Evolutionary conservation across 2,329 filamentous ascomycete genomes (phyloP).

Genomic region (Aureobasidium vineae): DNA sequence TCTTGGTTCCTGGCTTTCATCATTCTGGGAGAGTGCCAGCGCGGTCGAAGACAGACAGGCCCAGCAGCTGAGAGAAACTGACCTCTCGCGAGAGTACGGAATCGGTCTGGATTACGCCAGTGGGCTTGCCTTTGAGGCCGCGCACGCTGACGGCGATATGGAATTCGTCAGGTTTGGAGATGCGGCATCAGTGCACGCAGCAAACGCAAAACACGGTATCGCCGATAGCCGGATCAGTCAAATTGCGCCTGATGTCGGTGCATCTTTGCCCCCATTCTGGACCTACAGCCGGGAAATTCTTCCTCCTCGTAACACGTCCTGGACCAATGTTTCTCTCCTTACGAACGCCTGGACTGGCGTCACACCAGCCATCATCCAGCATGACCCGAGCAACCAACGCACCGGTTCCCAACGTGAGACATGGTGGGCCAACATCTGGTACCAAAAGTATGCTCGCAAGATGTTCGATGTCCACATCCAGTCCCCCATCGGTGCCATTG

Average conservation of each 20-base stretch:
- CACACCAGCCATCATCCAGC: slow-evolving; percentile 28
- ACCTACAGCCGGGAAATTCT: slow-evolving; percentile 27
- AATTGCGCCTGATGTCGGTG: slow-evolving; percentile 31
- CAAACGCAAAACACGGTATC: slow-evolving; percentile 27
- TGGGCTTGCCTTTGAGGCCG: slow-evolving; percentile 33
- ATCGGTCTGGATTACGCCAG: slow-evolving; percentile 36
- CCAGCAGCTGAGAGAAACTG: slow-evolving; percentile 10
- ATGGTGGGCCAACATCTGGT: slow-evolving; percentile 29
- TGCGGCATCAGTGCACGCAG: slow-evolving; percentile 27
- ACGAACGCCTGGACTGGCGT: slow-evolving; percentile 29
- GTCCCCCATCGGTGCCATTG: slow-evolving; percentile 31
- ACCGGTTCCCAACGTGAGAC: slow-evolving; percentile 2
- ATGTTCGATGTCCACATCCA: slow-evolving; percentile 29
- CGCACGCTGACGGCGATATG: slow-evolving; percentile 34
- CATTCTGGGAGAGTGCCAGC: background rate
- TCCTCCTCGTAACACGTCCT: slow-evolving; percentile 25
- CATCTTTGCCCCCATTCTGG: slow-evolving; percentile 29
- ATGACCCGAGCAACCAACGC: slow-evolving; percentile 19
- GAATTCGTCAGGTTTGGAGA: slow-evolving; percentile 33
- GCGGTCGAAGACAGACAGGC: slow-evolving; percentile 2
- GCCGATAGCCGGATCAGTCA: slow-evolving; percentile 26
- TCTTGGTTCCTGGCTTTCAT: background rate
- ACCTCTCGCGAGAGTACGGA: slow-evolving; percentile 41
- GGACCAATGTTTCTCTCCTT: slow-evolving; percentile 28
- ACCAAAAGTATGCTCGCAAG: slow-evolving; percentile 27